Evolutionary conservation across 2,329 filamentous ascomycete species (phyloP).

Genomic region (Trichoderma afroharzianum): DNA sequence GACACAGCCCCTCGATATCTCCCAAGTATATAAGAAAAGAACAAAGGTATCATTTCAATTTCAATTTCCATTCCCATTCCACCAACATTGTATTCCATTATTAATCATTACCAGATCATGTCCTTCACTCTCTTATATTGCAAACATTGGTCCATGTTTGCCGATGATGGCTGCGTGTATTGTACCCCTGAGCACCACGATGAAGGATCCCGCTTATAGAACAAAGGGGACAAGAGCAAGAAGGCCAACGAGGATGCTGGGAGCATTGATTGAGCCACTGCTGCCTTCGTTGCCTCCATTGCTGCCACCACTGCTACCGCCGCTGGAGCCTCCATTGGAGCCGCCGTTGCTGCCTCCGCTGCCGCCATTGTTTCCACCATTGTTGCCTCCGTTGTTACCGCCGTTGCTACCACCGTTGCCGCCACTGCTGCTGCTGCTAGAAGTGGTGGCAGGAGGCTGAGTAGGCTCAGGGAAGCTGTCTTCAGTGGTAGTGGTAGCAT

Average conservation of each 20-base stretch:
- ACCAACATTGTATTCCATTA: not conserved
- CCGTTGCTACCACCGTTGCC: not conserved
- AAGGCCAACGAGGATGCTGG: conserved; percentile 24
- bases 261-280: conserved; percentile 15
- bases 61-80: not conserved
- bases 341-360: not conserved
- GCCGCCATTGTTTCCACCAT: not conserved
- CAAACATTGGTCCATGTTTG: not conserved
- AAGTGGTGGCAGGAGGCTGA: not conserved
- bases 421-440: not conserved
- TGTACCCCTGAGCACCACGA: too few species aligned
- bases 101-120: not conserved
- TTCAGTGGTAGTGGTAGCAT: not conserved
- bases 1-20: not conserved
- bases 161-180: not conserved
- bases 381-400: not conserved
- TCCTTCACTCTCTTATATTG: not conserved
- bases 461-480: not conserved
- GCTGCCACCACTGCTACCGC: not conserved
- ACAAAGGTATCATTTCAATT: conserved; percentile 8
- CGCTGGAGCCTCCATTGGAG: not conserved
- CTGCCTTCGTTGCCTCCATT: not conserved
- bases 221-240: conserved; percentile 26
- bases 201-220: conserved; percentile 19
- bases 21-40: not conserved